Base-by-base conservation (phyloP, 2,329 filamentous ascomycete genomes). In the Trichoderma afroharzianum region DNA sequence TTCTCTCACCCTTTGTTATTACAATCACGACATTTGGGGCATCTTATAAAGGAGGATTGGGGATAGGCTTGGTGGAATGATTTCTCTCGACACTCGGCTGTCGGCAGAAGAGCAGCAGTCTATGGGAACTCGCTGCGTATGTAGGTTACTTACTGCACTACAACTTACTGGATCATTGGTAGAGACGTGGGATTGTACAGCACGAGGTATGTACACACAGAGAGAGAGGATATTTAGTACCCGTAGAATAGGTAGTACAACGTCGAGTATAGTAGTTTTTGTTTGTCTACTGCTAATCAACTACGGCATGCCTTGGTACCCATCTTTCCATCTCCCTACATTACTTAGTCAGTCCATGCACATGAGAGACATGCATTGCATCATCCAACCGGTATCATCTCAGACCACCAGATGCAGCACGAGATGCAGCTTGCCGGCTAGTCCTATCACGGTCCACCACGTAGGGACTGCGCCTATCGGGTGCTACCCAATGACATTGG, bases 391-490 rank as follows among this genome's bases (percentile, higher is more conserved):
- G 39, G 36, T 39, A 61, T 28, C 64, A n/a, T 68, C 39, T 59
- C 28, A 61, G 28, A 36, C 28, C 39, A 53, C 7, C 14, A 53
- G 57, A n/a, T 50, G 67, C 55, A 62, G 36, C 57, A 61, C 24
- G 2, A 50, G 66, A 36, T 30, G 57, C 57, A 36, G 57, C 57
- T 15, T 69, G 39, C 28, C 57, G 30, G 33, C 66, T 61, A 68
- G 53, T 62, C 66, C 67, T 69, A 69, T 69, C 57, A 62, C 28
- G 53, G 57, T 39, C 26, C 47, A 69, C 67, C 67, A 62, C 57
- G 67, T 69, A 62, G 67, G 14, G 30, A 36, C 39, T 39, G 67
- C 57, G 21, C 32, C 21, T 58, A 24, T 26, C 21, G 63, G 63
- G 47, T 26, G 57, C 57, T 59, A n/a, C 57, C 57, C 28, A 59